These are phyloP conservation scores for Trypanosoma lewisi DNA, from an alignment of 208 protist species.

Conservation along the genomic window DNA sequence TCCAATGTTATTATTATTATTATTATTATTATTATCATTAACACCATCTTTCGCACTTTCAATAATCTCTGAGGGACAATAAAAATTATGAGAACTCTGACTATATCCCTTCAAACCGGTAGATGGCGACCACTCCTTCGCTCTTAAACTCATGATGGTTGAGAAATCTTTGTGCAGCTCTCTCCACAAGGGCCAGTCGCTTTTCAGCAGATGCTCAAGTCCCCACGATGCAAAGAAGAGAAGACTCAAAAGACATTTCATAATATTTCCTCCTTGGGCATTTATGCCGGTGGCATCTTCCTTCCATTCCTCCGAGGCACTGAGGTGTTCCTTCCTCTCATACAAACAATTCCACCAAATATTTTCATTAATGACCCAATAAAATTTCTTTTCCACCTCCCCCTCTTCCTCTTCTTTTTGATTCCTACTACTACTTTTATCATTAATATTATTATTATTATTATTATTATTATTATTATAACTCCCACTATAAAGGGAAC, in stretches of 20 bases:
- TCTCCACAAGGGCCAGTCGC: conserved; percentile 15
- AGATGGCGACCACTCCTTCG: neutral
- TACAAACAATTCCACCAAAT: conserved; percentile 18
- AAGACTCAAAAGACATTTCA: conserved; percentile 26
- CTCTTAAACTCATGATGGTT: conserved; percentile 1
- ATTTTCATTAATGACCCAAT: conserved; percentile 27
- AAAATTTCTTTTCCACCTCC: neutral
- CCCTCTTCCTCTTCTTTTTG: neutral
- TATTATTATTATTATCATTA: no score
- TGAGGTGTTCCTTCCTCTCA: conserved; percentile 11
- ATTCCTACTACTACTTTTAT: conserved; percentile 9
- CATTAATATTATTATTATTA: no score
- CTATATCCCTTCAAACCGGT: no score
- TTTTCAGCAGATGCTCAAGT: conserved; percentile 15
- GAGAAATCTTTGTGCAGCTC: conserved; percentile 23
- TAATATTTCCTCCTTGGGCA: no score
- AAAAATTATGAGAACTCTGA: no score
- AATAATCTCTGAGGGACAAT: neutral
- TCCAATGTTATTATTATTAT: neutral
- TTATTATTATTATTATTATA: no score
- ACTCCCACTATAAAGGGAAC: no score
- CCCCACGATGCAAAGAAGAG: conserved; percentile 29
- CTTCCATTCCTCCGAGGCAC: no score
- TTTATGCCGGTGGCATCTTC: no score
- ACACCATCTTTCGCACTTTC: neutral